A percentile compares a stretch with the other conserved stretches of the same genome.
Conservation (phyloP, 2,329 filamentous ascomycete species). For the Penicillium sp. region DNA sequence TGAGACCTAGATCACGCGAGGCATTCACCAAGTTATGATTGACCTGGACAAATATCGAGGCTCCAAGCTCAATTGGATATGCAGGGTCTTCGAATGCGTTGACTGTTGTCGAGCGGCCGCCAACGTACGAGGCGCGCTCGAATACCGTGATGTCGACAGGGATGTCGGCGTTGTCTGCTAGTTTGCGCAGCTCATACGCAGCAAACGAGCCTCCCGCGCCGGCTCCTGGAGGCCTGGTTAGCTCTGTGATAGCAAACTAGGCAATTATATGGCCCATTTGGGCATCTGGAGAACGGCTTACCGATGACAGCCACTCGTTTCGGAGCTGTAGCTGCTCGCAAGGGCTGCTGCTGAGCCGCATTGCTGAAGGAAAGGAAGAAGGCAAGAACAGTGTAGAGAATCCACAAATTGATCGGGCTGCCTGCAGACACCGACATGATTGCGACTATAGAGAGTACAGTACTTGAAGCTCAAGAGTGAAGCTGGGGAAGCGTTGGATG, state of each 20-base stretch:
- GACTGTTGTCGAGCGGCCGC: constrained; percentile 84
- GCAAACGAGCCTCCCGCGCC: constrained; percentile 84
- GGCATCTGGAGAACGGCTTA: constrained; percentile 11
- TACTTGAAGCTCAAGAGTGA: not conserved
- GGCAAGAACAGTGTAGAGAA: constrained; percentile 10
- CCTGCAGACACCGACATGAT: constrained; percentile 1
- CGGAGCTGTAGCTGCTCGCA: constrained; percentile 16
- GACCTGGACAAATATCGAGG: constrained; percentile 82
- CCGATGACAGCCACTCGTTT: constrained; percentile 39
- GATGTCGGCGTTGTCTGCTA: constrained; percentile 60
- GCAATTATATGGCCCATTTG: not conserved
- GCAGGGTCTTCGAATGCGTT: constrained; percentile 67
- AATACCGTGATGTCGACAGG: constrained; percentile 80
- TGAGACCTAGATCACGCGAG: constrained; percentile 67
- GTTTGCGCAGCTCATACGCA: constrained; percentile 77
- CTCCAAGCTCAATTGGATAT: constrained; percentile 79
- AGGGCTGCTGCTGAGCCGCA: constrained; percentile 26
- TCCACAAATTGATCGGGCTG: not conserved
- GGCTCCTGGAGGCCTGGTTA: constrained; percentile 60
- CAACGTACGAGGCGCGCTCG: constrained; percentile 73
- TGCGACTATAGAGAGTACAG: not conserved
- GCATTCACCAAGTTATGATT: constrained; percentile 81
- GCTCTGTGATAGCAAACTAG: not conserved
- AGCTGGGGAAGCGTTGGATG: constrained; percentile 6
- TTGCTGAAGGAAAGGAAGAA: constrained; percentile 19